A percentile compares a stretch with the other conserved stretches of the same genome.
Evolutionary conservation across 1,284 basidiomycete genomes (phyloP).

Genomic region (Stygiomarasmius scandens): DNA sequence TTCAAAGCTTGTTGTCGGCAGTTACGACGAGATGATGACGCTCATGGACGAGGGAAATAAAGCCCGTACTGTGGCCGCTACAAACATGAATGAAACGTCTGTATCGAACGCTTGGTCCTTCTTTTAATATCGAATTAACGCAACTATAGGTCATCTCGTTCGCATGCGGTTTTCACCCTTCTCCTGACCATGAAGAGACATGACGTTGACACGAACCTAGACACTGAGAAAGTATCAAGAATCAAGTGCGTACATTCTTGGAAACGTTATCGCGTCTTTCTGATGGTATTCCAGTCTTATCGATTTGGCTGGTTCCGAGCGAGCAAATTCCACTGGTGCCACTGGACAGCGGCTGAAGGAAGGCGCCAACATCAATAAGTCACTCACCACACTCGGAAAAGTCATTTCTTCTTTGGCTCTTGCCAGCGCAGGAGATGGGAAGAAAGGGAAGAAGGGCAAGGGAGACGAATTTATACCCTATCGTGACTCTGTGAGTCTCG

Average conservation of each 20-base stretch:
- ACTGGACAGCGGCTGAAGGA: slow-evolving; percentile 94
- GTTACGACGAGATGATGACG: slow-evolving; percentile 95
- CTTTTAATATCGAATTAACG: slow-evolving; percentile 10
- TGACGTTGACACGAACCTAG: slow-evolving; percentile 81
- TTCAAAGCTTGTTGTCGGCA: slow-evolving; percentile 89
- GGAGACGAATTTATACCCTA: slow-evolving; percentile 91
- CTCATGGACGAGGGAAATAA: slow-evolving; percentile 99
- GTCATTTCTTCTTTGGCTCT: slow-evolving; percentile 93
- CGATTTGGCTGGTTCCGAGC: slow-evolving; percentile 96
- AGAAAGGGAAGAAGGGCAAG: slow-evolving; percentile 85
- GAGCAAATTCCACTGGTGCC: slow-evolving; percentile 96
- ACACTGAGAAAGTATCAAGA: slow-evolving; percentile 95
- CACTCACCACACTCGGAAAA: slow-evolving; percentile 94
- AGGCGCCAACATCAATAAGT: slow-evolving; percentile 98
- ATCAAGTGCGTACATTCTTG: slow-evolving; percentile 66
- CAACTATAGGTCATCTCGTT: slow-evolving; percentile 80
- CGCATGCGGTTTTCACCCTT: slow-evolving; percentile 96
- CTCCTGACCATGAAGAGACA: slow-evolving; percentile 89
- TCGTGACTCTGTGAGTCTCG: slow-evolving; percentile 79
- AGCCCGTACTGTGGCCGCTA: slow-evolving; percentile 95
- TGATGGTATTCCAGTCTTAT: slow-evolving; percentile 61
- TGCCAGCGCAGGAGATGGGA: slow-evolving; percentile 65
- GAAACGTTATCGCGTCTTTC: slow-evolving; percentile 1
- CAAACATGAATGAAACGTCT: slow-evolving; percentile 99
- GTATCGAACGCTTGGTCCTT: slow-evolving; percentile 27